Percentiles rank a stretch among this genome's conserved stretches.
phyloP scores from a whole-genome alignment of 2,329 filamentous ascomycete species.

The Hyphodiscus sp. region DNA sequence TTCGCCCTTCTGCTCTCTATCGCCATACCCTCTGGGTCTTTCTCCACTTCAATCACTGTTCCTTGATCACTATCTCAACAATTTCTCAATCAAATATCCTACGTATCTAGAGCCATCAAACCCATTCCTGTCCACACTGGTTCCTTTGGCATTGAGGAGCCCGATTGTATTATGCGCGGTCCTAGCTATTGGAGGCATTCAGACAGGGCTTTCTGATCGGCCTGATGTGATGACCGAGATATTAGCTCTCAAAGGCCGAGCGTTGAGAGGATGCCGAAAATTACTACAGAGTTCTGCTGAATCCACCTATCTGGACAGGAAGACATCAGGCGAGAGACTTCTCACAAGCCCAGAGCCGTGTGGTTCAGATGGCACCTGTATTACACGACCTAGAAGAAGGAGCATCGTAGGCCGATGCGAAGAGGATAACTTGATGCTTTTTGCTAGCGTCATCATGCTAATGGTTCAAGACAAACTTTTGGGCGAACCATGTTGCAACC shows the following conservation, averaged over 20 bases:
- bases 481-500: neutral
- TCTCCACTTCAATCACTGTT: neutral
- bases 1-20: neutral
- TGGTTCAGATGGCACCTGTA: too few relatives aligned
- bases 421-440: neutral
- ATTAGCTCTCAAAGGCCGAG: neutral
- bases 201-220: neutral
- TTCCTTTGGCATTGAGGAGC: neutral
- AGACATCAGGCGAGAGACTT: neutral
- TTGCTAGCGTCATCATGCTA: neutral
- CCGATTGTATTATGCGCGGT: neutral
- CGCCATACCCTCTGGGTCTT: neutral
- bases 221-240: neutral
- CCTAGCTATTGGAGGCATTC: neutral
- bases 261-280: neutral
- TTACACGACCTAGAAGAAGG: too few relatives aligned
- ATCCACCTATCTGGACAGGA: neutral
- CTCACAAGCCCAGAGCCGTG: neutral
- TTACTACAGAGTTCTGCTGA: neutral
- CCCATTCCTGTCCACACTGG: neutral
- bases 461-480: neutral
- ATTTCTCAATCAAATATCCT: neutral
- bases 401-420: neutral
- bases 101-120: neutral
- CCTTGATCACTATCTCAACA: neutral